Conservation (phyloP, 108 stramenopile genomes). For the Asterionellopsis glacialis region DNA sequence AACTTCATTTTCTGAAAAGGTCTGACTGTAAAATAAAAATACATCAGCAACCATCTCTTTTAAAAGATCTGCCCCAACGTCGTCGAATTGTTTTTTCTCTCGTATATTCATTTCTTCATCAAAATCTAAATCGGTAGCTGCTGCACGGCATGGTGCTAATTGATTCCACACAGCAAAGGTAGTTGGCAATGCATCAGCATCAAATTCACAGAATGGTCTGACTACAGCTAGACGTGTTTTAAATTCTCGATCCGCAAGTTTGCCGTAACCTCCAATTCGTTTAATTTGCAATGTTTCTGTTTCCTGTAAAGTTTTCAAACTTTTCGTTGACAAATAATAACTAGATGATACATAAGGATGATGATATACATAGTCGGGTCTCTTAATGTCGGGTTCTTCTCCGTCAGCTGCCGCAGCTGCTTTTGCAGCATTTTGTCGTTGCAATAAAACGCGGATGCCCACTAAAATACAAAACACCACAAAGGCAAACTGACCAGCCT, state of each 20-base stretch:
- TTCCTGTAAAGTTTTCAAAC: slow-evolving; percentile 25
- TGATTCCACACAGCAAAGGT: slow-evolving; percentile 58
- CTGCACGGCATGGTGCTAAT: slow-evolving; percentile 51
- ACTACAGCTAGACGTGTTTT: slow-evolving; percentile 49
- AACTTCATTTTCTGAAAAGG: slow-evolving; percentile 47
- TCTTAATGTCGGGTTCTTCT: not conserved
- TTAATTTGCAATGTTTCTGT: slow-evolving; percentile 33
- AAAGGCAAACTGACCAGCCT: too few relatives aligned
- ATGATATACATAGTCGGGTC: slow-evolving; percentile 50
- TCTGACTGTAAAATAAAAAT: slow-evolving; percentile 65
- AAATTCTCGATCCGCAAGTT: slow-evolving; percentile 19
- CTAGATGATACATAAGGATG: slow-evolving; percentile 51
- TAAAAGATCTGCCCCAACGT: slow-evolving; percentile 43
- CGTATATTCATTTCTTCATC: slow-evolving; percentile 26
- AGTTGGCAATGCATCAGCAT: slow-evolving; percentile 53
- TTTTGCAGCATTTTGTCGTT: too few relatives aligned
- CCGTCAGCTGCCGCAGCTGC: too few relatives aligned
- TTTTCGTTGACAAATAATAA: slow-evolving; percentile 46
- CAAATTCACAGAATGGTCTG: slow-evolving; percentile 57
- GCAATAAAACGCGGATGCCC: too few relatives aligned
- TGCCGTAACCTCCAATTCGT: slow-evolving; percentile 13
- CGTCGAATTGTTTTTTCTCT: slow-evolving; percentile 29
- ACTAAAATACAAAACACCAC: too few relatives aligned
- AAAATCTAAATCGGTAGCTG: slow-evolving; percentile 40
- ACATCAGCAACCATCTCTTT: slow-evolving; percentile 44